A percentile compares a stretch with the other conserved stretches of the same genome.
phyloP scores from a whole-genome alignment of 2,329 filamentous ascomycete species.

The Aspergillus sergii region DNA sequence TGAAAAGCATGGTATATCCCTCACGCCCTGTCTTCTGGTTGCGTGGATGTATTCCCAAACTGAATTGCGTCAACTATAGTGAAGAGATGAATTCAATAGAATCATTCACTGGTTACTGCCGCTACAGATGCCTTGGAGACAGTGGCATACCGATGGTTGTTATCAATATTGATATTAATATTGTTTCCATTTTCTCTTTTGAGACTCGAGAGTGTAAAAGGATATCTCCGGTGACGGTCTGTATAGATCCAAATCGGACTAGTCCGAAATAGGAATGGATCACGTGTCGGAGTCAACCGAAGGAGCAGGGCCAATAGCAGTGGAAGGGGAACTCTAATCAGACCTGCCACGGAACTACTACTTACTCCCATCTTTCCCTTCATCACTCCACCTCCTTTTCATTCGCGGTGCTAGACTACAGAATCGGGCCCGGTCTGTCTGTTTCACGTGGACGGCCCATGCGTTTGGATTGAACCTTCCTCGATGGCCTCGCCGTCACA shows the following conservation, averaged over 20 bases:
- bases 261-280: not conserved
- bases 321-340: not conserved
- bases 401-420: not conserved
- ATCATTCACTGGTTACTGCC: not conserved
- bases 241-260: not conserved
- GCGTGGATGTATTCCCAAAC: not conserved
- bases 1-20: not conserved
- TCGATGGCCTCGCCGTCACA: slow-evolving; percentile 24
- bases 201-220: not conserved
- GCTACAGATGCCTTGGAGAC: not conserved
- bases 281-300: not conserved
- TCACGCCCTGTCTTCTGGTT: not conserved
- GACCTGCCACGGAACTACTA: not conserved
- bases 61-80: not conserved
- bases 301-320: not conserved
- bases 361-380: not conserved
- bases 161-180: too few relatives aligned
- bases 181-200: not conserved
- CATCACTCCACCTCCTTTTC: not conserved
- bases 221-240: too few relatives aligned
- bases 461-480: slow-evolving; percentile 16
- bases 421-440: slow-evolving; percentile 9
- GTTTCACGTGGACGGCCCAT: slow-evolving; percentile 14
- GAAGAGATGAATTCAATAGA: not conserved
- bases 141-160: not conserved